A percentile compares a stretch with the other conserved stretches of the same genome.
phyloP scores from a whole-genome alignment of 2,329 filamentous ascomycete genomes.

The Penicillium janthinellum region DNA sequence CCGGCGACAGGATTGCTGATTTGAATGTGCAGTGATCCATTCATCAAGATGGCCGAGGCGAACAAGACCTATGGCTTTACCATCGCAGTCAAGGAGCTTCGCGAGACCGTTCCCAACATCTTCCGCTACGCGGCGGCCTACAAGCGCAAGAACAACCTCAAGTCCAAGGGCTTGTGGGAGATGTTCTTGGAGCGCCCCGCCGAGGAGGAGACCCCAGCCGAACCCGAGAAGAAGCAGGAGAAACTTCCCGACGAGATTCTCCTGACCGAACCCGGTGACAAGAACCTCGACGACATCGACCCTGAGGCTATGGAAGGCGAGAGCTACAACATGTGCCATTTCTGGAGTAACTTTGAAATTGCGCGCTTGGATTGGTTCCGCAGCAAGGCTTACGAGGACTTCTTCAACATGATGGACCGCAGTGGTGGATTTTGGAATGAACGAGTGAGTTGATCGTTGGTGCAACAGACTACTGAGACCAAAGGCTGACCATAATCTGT shows the following conservation, averaged over 20 bases:
- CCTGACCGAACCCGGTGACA: slow-evolving; percentile 70
- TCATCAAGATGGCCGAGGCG: slow-evolving; percentile 86
- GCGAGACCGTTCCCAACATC: slow-evolving; percentile 97
- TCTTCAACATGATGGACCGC: slow-evolving; percentile 98
- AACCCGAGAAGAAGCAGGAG: slow-evolving; percentile 63
- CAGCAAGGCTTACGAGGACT: slow-evolving; percentile 95
- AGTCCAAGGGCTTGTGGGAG: slow-evolving; percentile 92
- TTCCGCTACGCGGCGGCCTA: slow-evolving; percentile 99
- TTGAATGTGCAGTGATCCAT: slow-evolving; percentile 70
- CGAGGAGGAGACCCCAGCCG: slow-evolving; percentile 53
- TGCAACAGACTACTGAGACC: background rate
- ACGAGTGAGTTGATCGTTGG: slow-evolving; percentile 65
- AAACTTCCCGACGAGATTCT: slow-evolving; percentile 80
- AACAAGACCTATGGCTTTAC: slow-evolving; percentile 99
- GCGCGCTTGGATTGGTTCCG: slow-evolving; percentile 93
- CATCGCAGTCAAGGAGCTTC: slow-evolving; percentile 96
- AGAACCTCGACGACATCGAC: slow-evolving; percentile 77
- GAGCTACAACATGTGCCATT: slow-evolving; percentile 99
- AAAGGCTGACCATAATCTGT: slow-evolving; percentile 12
- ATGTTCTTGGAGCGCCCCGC: slow-evolving; percentile 82
- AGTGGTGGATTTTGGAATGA: slow-evolving; percentile 99
- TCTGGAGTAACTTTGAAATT: slow-evolving; percentile 99
- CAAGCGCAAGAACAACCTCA: slow-evolving; percentile 87
- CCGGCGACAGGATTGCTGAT: slow-evolving; percentile 8
- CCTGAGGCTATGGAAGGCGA: slow-evolving; percentile 95